A percentile compares a stretch with the other conserved stretches of the same genome.
These are phyloP conservation scores for Dinochytrium kinnereticum DNA, from an alignment of 371 early-diverging fungal genomes.

Conservation along the genomic window DNA sequence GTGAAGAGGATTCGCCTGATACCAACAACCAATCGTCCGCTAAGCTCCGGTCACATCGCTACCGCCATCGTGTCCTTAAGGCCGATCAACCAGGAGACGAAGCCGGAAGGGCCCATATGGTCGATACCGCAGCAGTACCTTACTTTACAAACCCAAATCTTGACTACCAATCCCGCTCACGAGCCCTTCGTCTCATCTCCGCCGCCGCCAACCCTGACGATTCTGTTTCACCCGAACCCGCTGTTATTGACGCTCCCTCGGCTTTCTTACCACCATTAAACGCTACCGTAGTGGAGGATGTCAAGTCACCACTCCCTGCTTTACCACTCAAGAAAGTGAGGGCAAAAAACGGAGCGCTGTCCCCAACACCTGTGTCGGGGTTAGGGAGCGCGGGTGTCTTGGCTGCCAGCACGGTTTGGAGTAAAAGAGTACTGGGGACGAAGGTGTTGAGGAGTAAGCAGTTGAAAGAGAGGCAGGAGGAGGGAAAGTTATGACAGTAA, in stretches of 20 bases:
- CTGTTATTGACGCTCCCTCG: too few relatives aligned
- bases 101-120: not conserved
- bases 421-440: constrained; percentile 34
- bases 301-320: not conserved
- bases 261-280: too few relatives aligned
- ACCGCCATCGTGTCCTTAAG: not conserved
- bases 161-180: constrained; percentile 28
- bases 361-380: not conserved
- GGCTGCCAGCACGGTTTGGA: constrained; percentile 28
- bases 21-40: not conserved
- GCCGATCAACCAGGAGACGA: not conserved
- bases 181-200: not conserved
- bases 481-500: constrained; percentile 7
- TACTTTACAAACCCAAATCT: constrained; percentile 18
- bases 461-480: constrained; percentile 21
- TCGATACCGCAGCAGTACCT: not conserved
- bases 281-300: too few relatives aligned
- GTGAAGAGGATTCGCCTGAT: not conserved
- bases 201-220: too few relatives aligned
- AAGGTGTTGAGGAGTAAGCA: constrained; percentile 36
- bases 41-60: not conserved
- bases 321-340: not conserved
- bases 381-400: not conserved
- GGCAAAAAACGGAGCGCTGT: not conserved
- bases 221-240: too few relatives aligned